Base-by-base conservation (phyloP, 2,329 filamentous ascomycete genomes). In the Paraconiothyrium brasiliense region DNA sequence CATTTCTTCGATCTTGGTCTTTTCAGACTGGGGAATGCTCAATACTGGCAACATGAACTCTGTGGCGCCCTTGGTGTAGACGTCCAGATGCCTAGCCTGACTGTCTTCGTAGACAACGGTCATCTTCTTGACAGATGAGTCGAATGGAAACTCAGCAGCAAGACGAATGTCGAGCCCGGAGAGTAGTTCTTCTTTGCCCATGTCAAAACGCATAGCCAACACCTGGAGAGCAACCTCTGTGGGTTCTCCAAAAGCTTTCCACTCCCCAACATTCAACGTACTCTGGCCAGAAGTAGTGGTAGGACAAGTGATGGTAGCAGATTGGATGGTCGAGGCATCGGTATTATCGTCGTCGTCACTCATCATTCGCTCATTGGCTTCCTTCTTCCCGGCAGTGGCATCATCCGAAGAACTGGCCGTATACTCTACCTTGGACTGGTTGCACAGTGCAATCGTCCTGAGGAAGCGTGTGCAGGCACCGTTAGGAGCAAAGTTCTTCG, bases 361-460 rank as follows among this genome's bases (percentile, higher is more conserved):
- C 20, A 54, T 50, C 39, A 62, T 58, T n/a, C 68, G 67, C 13
- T 74, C 72, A 3, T 65, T 35, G 78, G 77, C 64, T 79, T 84
- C 54, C 81, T 85, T 69, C 83, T 82, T 66, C 79, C 82, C 30
- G 82, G 83, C 60, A 84, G 85, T 50, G 90, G 81, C 63, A 86
- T 78, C 60, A 84, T 52, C 48, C 7, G 44, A 32, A 4, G 56
- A 22, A 20, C 54, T 63, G 3, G 59, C 49, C 2, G 67, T 57
- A 8, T 72, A 71, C 32, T 71, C 68, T 14, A 80, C 71, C 57
- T 76, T 76, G 27, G 78, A 75, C 55, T 79, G 71, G 63, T 80
- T 80, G 68, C 78, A 80, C 4, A 80, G 71, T 51, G 78, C 71
- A 54, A 80, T 76, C 0, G 77, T 76, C 35, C 69, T 72, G 20